A percentile compares a stretch with the other conserved stretches of the same genome.
These are phyloP conservation scores for Termitomyces sp. DNA, from an alignment of 768 basidiomycete species.

Conservation along the genomic window DNA sequence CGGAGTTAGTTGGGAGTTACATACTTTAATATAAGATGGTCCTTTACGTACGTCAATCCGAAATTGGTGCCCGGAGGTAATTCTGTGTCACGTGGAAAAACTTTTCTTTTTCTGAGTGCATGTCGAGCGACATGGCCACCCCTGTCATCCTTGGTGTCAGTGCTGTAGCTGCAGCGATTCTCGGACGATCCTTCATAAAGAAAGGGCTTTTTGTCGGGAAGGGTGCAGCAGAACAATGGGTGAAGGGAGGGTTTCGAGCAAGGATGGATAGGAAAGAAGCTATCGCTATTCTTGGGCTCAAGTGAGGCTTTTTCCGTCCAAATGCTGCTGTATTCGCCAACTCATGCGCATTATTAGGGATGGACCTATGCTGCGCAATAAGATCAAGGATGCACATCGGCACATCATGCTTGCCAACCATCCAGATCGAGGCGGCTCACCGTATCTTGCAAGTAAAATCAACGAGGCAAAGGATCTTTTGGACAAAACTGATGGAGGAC, in stretches of 20 bases:
- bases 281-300: slow-evolving; percentile 84
- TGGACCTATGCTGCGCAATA: slow-evolving; percentile 63
- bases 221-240: slow-evolving; percentile 76
- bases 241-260: slow-evolving; percentile 87
- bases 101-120: slow-evolving; percentile 1
- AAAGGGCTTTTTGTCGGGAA: slow-evolving; percentile 54
- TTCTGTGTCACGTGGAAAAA: slow-evolving; percentile 6
- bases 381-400: slow-evolving; percentile 92
- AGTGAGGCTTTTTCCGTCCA: slow-evolving; percentile 48
- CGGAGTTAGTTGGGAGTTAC: not conserved
- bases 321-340: slow-evolving; percentile 2
- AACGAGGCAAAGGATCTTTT: slow-evolving; percentile 96
- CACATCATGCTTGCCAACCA: slow-evolving; percentile 98
- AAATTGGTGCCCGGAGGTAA: not conserved
- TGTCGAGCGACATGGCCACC: slow-evolving; percentile 57
- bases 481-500: slow-evolving; percentile 65
- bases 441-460: slow-evolving; percentile 96
- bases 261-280: slow-evolving; percentile 98
- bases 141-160: slow-evolving; percentile 72
- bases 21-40: not conserved
- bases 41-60: not conserved
- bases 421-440: slow-evolving; percentile 97
- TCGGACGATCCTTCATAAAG: slow-evolving; percentile 66
- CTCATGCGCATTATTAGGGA: slow-evolving; percentile 49
- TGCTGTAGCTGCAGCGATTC: slow-evolving; percentile 70